Evolutionary conservation across 495 filamentous ascomycete species (phyloP), one percentile per base, ranked within the genome.

Genomic region (Wilcoxina mikolae): DNA sequence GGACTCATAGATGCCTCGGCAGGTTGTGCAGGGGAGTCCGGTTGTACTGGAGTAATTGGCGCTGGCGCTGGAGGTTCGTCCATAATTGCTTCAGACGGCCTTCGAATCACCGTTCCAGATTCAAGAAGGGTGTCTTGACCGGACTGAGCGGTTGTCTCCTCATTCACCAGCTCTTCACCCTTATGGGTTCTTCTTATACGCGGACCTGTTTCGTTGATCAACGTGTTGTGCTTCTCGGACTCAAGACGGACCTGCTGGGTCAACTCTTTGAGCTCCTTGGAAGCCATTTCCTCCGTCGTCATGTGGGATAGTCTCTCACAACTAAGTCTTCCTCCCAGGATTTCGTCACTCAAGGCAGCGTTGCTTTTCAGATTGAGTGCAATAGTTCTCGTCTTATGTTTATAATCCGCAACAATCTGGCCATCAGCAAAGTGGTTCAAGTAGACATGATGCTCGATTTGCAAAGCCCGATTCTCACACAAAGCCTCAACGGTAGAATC

Each of bases 131-230:
- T 64, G 29, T 65, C 62, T 15, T 60, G 61, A 12, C 52, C 61
- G 3, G 51, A 56, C 22, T 58, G 44, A n/a, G 51, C 61, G 7
- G 59, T 51, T 9, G 43, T 58, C 12, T 55, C 84, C 28, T 84
- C 80, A 49, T 85, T 87, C 31, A 98, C 77, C 12, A 94, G 55
- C 63, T 98, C 91, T 55, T 95, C 89, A 26, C 91, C 91, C 68
- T 95, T 98, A 67, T 96, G 91, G 1, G 90, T 95, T 58, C 84
- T 80, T 60, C 88, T 77, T 53, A 94, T 83, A 3, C 88, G 79
- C 4, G 90, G 91, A 0, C 78, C 80, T 59, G 89, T 80, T 33
- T 94, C 86, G 35, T 85, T 79, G 27, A 89, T 76, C 49, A 94
- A 78, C 46, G 89, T 85, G 49, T 87, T 80, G 59, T 95, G 88